A percentile compares a stretch with the other conserved stretches of the same genome.
phyloP scores from a whole-genome alignment of 2,329 filamentous ascomycete genomes.

The Apiospora rasikravindrae region DNA sequence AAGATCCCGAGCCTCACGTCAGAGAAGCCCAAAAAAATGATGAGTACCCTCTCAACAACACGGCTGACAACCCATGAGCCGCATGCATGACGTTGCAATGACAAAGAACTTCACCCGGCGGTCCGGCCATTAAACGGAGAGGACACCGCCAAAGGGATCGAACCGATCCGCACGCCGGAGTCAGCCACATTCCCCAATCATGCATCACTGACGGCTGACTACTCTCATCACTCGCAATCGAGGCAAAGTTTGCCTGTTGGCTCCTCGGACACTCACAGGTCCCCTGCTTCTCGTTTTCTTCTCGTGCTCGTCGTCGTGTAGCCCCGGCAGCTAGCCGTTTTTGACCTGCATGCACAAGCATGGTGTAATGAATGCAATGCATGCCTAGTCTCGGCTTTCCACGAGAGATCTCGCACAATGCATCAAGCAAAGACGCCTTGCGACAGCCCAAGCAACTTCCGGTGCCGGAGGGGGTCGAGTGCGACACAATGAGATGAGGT shows the following conservation, averaged over 20 bases:
- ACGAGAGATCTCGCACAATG: neutral
- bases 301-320: neutral
- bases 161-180: neutral
- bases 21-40: neutral
- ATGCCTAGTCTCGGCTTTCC: neutral
- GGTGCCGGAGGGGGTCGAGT: neutral
- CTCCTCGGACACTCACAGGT: neutral
- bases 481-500: neutral
- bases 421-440: neutral
- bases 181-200: neutral
- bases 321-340: neutral
- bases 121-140: neutral
- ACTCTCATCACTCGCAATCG: neutral
- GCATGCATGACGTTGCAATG: neutral
- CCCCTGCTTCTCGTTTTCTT: neutral
- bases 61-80: neutral
- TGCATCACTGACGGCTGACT: constrained; percentile 3
- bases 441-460: neutral
- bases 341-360: neutral
- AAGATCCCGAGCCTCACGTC: neutral
- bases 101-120: neutral
- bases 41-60: constrained; percentile 6
- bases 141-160: neutral
- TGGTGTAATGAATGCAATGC: neutral
- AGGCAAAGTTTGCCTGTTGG: neutral